A percentile compares a stretch with the other conserved stretches of the same genome.
Conservation (phyloP, 75 land plant genomes). For the Pinus albicaulis region DNA sequence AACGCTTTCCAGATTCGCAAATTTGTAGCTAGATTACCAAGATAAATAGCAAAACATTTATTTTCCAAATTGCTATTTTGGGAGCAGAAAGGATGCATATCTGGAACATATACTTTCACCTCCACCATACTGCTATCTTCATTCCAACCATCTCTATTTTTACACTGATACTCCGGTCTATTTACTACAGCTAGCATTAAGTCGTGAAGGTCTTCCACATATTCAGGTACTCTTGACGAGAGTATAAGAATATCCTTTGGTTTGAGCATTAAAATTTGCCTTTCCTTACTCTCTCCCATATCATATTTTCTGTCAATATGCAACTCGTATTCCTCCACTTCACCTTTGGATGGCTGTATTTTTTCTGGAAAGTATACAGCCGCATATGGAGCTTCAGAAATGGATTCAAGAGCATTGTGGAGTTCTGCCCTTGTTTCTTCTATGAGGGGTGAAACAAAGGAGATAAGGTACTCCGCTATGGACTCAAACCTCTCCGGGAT, state of each 20-base stretch:
- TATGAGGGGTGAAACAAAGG: slow-evolving; percentile 37
- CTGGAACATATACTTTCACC: neutral
- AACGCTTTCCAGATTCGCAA: slow-evolving; percentile 61
- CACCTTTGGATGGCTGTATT: slow-evolving; percentile 4
- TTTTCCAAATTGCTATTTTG: neutral
- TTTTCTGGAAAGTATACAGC: slow-evolving; percentile 10
- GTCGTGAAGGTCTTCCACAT: neutral
- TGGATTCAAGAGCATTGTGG: slow-evolving; percentile 26
- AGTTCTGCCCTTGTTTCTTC: slow-evolving; percentile 67
- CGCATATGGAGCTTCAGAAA: slow-evolving; percentile 32
- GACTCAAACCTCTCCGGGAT: slow-evolving; percentile 48
- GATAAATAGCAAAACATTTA: slow-evolving; percentile 23
- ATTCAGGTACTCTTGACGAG: slow-evolving; percentile 22
- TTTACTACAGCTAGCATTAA: slow-evolving; percentile 1
- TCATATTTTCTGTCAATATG: neutral
- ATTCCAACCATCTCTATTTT: neutral
- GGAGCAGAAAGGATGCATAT: neutral
- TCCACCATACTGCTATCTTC: neutral
- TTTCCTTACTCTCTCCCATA: neutral
- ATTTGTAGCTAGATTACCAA: slow-evolving; percentile 35
- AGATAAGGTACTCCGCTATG: slow-evolving; percentile 30
- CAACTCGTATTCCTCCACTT: neutral
- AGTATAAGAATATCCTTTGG: slow-evolving; percentile 40
- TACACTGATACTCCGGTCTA: too few species aligned
- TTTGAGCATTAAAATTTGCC: neutral